Base-by-base conservation (phyloP, 2,329 filamentous ascomycete genomes). In the Juglanconis oblonga region DNA sequence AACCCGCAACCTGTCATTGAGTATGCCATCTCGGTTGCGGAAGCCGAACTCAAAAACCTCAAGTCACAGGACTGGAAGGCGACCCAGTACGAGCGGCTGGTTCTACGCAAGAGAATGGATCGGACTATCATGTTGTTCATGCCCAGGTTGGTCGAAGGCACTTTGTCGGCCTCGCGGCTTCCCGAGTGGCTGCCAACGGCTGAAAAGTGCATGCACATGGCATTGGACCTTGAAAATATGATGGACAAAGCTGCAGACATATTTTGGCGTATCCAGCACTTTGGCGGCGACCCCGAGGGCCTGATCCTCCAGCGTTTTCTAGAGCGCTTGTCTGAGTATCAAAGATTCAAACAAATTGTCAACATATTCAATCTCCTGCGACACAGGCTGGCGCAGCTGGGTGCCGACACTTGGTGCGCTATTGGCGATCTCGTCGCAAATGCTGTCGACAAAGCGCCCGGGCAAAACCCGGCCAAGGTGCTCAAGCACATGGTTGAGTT, bases 1-100 rank as follows among this genome's bases (percentile, higher is more conserved):
- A 53, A 72, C 0, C 76, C 77, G 7, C 47, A 74, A 2, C 17
- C 64, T 1, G 64, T 78, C 9, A 71, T 79, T 40, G 63, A 72
- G 4, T 67, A 61, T 6, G 60, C 71, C 29, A 62, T 73, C 33
- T 57, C 58, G 13, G 66, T 57, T 40, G 58, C 31, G 29, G 56
- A 65, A 35, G 29, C 53, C 6, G 38, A 64, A 10, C 35, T 55
- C 14, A 29, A n/a, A 33, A n/a, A 48, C 24, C 7, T 32, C 5
- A 31, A 42, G 45, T 24, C 33, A n/a, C 2, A 44, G 9, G 45
- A 13, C 17, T 10, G n/a, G 31, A 3, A 24, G 4, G 5, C n/a
- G 32, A 17, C 14, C 36, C 32, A 44, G 40, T 5, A 36, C 9
- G 47, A 38, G 5, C 54, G 48, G 32, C n/a, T 13, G 17, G 57